Conservation (phyloP, 345 rosid genomes). For the Raphanus sativus region DNA sequence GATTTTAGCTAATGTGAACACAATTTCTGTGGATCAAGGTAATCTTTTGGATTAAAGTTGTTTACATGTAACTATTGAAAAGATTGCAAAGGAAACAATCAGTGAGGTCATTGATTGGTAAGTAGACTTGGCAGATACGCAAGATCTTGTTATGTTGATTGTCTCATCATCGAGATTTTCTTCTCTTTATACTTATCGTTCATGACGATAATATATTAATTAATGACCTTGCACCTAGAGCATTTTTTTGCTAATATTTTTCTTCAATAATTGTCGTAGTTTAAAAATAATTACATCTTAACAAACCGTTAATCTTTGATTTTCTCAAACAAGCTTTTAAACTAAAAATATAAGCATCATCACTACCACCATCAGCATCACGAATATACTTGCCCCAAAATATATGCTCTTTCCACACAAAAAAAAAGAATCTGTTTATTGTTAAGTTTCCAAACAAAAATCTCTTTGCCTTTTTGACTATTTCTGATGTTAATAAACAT, state of each 20-base stretch:
- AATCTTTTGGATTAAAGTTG: neutral
- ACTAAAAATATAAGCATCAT: neutral
- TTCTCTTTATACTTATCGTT: neutral
- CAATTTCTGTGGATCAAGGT: neutral
- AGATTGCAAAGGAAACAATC: constrained; percentile 9
- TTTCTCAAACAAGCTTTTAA: neutral
- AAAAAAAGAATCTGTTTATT: neutral
- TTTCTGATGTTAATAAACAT: neutral
- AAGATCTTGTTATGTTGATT: neutral
- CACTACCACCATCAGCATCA: neutral
- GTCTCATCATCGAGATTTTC: neutral
- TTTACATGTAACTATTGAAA: neutral
- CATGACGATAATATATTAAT: neutral
- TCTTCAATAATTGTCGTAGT: neutral
- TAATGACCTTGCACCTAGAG: neutral
- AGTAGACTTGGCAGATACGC: neutral
- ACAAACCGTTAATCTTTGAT: neutral
- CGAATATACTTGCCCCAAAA: constrained; percentile 34
- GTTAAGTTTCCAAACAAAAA: neutral
- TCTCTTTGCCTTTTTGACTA: neutral
- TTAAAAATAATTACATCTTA: constrained; percentile 6
- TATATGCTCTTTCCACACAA: constrained; percentile 35
- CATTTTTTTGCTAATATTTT: neutral
- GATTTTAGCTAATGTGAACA: constrained; percentile 12
- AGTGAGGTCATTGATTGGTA: constrained; percentile 27